phyloP scores from a whole-genome alignment of 2,329 filamentous ascomycete species.

The Pseudogymnoascus sp. region DNA sequence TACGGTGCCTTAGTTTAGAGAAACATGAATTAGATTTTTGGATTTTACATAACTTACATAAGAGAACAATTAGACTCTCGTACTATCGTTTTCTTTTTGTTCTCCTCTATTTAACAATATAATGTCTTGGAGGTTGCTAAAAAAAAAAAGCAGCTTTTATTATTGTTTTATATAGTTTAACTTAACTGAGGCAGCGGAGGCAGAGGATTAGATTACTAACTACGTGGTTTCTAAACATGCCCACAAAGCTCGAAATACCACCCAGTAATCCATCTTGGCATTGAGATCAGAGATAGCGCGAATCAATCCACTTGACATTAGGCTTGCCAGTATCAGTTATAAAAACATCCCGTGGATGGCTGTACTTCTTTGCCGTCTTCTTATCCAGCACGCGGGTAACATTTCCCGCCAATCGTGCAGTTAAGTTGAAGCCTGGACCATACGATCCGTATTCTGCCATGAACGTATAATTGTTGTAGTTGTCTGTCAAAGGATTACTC shows the following conservation, averaged over 20 bases:
- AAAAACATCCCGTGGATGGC: slow-evolving; percentile 37
- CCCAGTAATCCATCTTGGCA: neutral
- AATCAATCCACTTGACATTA: slow-evolving; percentile 42
- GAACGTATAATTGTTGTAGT: slow-evolving; percentile 33
- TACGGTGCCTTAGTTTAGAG: too few species aligned
- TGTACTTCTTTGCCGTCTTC: slow-evolving; percentile 31
- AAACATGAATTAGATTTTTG: too few species aligned
- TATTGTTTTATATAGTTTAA: too few species aligned
- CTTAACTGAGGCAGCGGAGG: too few species aligned
- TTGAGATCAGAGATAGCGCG: neutral
- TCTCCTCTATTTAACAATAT: too few species aligned
- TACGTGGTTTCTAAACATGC: neutral
- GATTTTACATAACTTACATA: too few species aligned
- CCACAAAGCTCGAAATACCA: neutral
- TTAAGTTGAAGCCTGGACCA: slow-evolving; percentile 44
- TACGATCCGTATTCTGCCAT: slow-evolving; percentile 45
- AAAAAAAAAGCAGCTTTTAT: too few species aligned
- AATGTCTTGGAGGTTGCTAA: too few species aligned
- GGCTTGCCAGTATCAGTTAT: slow-evolving; percentile 36
- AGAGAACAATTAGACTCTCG: too few species aligned
- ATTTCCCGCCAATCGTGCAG: slow-evolving; percentile 29
- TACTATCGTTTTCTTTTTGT: too few species aligned
- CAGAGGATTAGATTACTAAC: too few species aligned
- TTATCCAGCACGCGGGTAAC: slow-evolving; percentile 35
- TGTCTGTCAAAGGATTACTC: slow-evolving; percentile 16